Evolutionary conservation across 306 rosid genomes (phyloP).

Genomic region (Astragalus membranaceus): DNA sequence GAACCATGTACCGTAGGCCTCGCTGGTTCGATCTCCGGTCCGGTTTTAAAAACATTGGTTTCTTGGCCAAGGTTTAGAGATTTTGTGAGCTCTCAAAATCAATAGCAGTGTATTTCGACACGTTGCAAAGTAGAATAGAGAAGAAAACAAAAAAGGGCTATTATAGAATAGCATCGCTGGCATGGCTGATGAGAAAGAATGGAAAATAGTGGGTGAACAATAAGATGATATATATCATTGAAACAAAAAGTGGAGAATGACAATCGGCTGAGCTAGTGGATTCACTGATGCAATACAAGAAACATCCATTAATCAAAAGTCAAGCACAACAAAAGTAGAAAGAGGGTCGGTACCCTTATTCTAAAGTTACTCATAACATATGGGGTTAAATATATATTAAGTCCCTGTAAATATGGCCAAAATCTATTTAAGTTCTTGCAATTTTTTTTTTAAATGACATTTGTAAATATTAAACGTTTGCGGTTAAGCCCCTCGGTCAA

Average conservation of each 20-base stretch:
- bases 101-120: slow-evolving; percentile 10
- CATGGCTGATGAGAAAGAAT: slow-evolving; percentile 21
- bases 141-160: slow-evolving; percentile 17
- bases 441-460: too few relatives aligned
- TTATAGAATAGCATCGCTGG: slow-evolving; percentile 26
- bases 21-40: too few relatives aligned
- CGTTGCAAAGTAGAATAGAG: slow-evolving; percentile 18
- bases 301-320: slow-evolving; percentile 39
- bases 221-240: slow-evolving; percentile 27
- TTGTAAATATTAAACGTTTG: too few relatives aligned
- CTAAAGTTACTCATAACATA: background rate
- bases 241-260: slow-evolving; percentile 30
- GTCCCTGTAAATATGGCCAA: too few relatives aligned
- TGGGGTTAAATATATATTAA: too few relatives aligned
- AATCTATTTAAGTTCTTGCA: too few relatives aligned
- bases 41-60: too few relatives aligned
- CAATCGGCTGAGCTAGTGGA: slow-evolving; percentile 45
- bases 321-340: slow-evolving; percentile 31
- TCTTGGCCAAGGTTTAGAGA: background rate
- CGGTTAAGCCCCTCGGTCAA: too few relatives aligned
- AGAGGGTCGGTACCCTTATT: slow-evolving; percentile 14
- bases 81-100: background rate
- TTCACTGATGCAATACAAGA: slow-evolving; percentile 28
- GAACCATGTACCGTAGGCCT: too few relatives aligned
- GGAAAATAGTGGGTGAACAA: slow-evolving; percentile 39